Base-by-base conservation (phyloP, 805 yeast species). In the Kodamaea leandrae region DNA sequence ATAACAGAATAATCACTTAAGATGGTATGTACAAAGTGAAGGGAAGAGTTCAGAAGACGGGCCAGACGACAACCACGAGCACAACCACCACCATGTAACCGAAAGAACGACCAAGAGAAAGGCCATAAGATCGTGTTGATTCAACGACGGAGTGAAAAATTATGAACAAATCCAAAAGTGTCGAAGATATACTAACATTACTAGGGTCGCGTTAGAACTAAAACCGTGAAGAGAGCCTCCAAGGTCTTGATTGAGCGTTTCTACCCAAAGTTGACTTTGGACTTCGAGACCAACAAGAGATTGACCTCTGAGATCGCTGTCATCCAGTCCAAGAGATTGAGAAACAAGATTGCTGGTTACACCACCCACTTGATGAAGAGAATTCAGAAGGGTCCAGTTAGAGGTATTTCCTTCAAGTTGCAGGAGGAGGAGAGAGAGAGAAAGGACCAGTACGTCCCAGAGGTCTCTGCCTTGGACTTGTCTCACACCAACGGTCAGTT, bases 391-490 rank as follows among this genome's bases (percentile, higher is more conserved):
- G 99, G 99, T 73, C 99, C 99, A 81, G 99, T 93, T 66, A 90
- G 98, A 84, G 99, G 99, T 80, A 95, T 93, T 64, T 93, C 99
- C 64, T 93, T 93, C 96, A 95, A 95, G 78, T 87, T 93, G 71
- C 99, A 93, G 83, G 99, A 93, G 82, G 99, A 93, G 81, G 99
- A 93, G 85, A 91, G 99, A 84, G 99, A 93, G 82, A 87, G 99
- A 81, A 93, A 95, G 80, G 98, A 93, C 78, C 99, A 93, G 81
- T 93, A 90, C 78, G 99, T 95, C 67, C 99, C 99, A 78, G 98
- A 90, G 74, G 95, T 90, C 69, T 95, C 99, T 70, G 99, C 99
- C 75, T 87, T 93, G 73, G 98, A 93, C 80, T 85, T 93, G 70
- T 82, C 95, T 60, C 87, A 86, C 84, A 83, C 93, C 71, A 88